phyloP scores from a whole-genome alignment of 176 grass and related monocot species.

The Elymus sibiricus region DNA sequence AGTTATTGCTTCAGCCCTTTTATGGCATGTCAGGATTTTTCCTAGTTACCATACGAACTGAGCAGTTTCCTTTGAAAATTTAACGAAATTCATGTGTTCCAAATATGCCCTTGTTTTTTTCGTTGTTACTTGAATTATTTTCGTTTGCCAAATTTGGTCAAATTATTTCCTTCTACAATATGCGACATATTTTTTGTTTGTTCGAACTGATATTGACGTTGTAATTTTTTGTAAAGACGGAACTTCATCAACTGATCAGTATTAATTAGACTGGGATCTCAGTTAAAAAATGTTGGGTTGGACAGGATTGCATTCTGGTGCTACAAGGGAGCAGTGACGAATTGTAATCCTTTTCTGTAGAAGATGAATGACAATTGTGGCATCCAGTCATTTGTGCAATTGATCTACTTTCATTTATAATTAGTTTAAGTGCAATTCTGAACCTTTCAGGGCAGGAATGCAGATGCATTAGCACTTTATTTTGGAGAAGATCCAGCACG shows the following conservation, averaged over 20 bases:
- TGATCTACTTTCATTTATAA: neutral
- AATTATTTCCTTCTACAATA: neutral
- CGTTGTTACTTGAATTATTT: neutral
- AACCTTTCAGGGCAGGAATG: constrained; percentile 81
- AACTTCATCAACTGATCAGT: neutral
- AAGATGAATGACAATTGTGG: neutral
- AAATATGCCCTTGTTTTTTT: neutral
- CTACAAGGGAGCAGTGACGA: neutral
- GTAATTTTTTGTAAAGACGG: neutral
- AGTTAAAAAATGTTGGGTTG: neutral
- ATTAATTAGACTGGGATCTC: neutral
- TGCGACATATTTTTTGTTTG: neutral
- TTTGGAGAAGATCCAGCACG: constrained; percentile 95
- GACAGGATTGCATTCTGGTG: neutral
- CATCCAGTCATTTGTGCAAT: neutral
- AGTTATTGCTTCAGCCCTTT: neutral
- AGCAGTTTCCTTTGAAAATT: neutral
- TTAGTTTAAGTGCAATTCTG: neutral
- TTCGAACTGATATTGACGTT: neutral
- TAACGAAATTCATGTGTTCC: neutral
- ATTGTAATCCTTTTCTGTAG: neutral
- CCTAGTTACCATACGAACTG: neutral
- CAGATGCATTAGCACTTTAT: constrained; percentile 96
- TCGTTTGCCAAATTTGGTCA: neutral
- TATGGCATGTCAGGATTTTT: neutral